A percentile compares a stretch with the other conserved stretches of the same genome.
These are phyloP conservation scores for Triticum aestivum DNA, from an alignment of 176 grass and related monocot species.

Conservation along the genomic window IWGSC_CS_RefSeq_v2.1 NC_057810.1:265051223-265051722, in stretches of 20 bases:
- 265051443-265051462: background rate
- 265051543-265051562: background rate
- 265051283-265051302: background rate
- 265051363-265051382: background rate
- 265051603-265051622: background rate
- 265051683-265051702: slow-evolving; percentile 1
- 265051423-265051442: background rate
- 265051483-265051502: background rate
- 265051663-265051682: slow-evolving; percentile 9
- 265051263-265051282: background rate
- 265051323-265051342: background rate
- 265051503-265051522: background rate
- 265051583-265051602: background rate
- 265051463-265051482: background rate
- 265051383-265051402: background rate
- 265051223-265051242: slow-evolving; percentile 16
- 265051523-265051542: background rate
- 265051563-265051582: background rate
- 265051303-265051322: background rate
- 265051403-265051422: background rate
- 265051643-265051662: background rate
- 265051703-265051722: slow-evolving; percentile 41
- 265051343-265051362: slow-evolving; percentile 3
- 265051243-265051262: background rate
- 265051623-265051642: background rate